Evolutionary conservation across 257 asterid species (phyloP).

Genomic region (Apocynum venetum): DNA sequence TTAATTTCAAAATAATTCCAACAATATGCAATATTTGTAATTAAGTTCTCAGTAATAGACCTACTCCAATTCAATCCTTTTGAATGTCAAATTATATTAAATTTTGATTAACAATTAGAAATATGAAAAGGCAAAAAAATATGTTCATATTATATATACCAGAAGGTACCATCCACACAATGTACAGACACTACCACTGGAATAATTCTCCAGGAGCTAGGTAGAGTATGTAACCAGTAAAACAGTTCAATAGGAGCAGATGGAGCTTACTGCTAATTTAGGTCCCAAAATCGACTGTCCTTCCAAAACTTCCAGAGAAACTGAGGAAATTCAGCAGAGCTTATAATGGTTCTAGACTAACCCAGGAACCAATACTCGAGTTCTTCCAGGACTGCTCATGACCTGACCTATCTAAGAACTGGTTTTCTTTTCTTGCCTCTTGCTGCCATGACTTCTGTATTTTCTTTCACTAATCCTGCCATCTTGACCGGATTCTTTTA

Average conservation of each 20-base stretch:
- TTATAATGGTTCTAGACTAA: not conserved
- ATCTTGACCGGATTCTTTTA: not conserved
- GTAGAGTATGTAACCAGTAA: not conserved
- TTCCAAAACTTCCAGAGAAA: not conserved
- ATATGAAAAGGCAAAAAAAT: too few species aligned
- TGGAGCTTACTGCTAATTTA: not conserved
- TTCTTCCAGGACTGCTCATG: not conserved
- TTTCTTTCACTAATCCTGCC: not conserved
- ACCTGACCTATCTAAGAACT: not conserved
- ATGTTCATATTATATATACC: too few species aligned
- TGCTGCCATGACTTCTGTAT: not conserved
- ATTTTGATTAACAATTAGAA: too few species aligned
- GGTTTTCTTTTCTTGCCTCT: not conserved
- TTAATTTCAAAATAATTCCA: too few species aligned
- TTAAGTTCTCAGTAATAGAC: too few species aligned
- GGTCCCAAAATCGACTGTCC: not conserved
- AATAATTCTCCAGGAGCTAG: too few species aligned
- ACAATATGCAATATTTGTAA: too few species aligned
- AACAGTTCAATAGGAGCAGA: too few species aligned
- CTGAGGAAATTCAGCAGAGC: not conserved
- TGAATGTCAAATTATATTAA: too few species aligned
- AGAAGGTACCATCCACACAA: too few species aligned
- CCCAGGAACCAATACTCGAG: not conserved
- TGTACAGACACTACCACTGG: too few species aligned
- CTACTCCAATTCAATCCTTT: too few species aligned